These are phyloP conservation scores for Fusarium sp. DNA, from an alignment of 2,329 filamentous ascomycete species.

Conservation along the genomic window DNA sequence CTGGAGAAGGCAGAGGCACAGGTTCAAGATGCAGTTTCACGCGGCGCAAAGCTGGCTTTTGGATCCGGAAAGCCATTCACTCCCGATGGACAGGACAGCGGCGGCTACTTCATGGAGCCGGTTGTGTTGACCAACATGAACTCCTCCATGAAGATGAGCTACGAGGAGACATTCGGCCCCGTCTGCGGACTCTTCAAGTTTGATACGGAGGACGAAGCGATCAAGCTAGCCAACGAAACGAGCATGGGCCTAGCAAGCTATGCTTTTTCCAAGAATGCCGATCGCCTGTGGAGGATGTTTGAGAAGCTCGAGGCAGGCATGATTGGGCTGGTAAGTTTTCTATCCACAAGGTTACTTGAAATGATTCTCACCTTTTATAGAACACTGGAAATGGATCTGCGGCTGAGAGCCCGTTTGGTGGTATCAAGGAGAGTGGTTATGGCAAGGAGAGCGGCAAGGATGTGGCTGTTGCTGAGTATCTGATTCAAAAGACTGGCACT, in stretches of 20 bases:
- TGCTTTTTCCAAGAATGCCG: constrained; percentile 4
- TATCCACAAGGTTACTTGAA: background rate
- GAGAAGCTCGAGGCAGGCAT: constrained; percentile 15
- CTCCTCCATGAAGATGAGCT: background rate
- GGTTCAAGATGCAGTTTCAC: constrained; percentile 21
- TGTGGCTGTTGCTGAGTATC: constrained; percentile 12
- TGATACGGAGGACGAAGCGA: background rate
- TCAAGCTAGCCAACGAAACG: constrained; percentile 5
- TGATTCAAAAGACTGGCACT: constrained; percentile 11
- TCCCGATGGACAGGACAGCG: background rate
- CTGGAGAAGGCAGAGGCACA: constrained; percentile 41
- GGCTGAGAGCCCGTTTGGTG: constrained; percentile 13
- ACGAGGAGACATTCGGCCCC: constrained; percentile 5
- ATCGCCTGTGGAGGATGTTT: constrained; percentile 8
- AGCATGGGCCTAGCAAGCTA: constrained; percentile 8
- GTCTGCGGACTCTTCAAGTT: background rate
- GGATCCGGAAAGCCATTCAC: background rate
- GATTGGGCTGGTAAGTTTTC: background rate
- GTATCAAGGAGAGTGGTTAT: constrained; percentile 13
- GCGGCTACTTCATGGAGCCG: constrained; percentile 66
- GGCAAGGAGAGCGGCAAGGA: constrained; percentile 17
- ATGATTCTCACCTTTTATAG: background rate
- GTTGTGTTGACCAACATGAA: constrained; percentile 28
- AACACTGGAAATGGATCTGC: constrained; percentile 9
- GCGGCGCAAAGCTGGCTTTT: constrained; percentile 36